Evolutionary conservation across 768 basidiomycete genomes (phyloP), one percentile per base, ranked within the genome.

Genomic region (Lentinula detonsa): DNA sequence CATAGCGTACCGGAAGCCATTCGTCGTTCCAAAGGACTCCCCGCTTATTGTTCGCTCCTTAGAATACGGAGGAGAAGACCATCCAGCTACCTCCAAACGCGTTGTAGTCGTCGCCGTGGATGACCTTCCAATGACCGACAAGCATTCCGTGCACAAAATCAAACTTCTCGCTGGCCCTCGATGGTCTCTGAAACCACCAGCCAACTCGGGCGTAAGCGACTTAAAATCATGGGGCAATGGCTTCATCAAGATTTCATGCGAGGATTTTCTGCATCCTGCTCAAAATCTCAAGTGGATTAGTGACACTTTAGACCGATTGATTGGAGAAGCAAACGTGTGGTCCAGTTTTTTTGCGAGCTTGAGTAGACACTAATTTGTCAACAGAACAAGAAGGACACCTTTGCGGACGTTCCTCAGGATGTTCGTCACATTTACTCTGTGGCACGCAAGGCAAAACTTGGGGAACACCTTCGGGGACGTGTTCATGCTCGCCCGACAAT

Each of bases 271-370:
- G 6, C 79, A 84, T 65, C 83, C 87, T 1, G 79, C 85, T 31
- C 88, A 91, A 90, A 99, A 99, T 73, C 77, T 96, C 67, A 96
- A 95, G 73, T 96, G 93, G 90, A 92, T 90, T 43, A 90, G 89
- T 65, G 95, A 98, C 69, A 81, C 85, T 15, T 72, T 99, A 59
- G 90, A 95, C 68, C 76, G 81, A 65, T 74, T 99, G 46, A 71
- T 98, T 63, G 74, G 72, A n/a, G 88, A 87, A 67, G 92, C 95
- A 9, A 93, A 95, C 71, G 96, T 97, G 69, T 66, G 93, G 82
- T 43, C 11, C 40, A 49, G 49, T 42, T 48, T 10, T 21, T 61
- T 35, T 15, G 31, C 61, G 28, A 64, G 18, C 62, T 40, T 23
- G 15, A 1, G 2, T 16, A 6, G 4, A 40, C 5, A 13, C 21